Percentiles rank a stretch among this genome's conserved stretches.
phyloP scores from a whole-genome alignment of 495 filamentous ascomycete species.

The Penicillium diatomitis region DNA sequence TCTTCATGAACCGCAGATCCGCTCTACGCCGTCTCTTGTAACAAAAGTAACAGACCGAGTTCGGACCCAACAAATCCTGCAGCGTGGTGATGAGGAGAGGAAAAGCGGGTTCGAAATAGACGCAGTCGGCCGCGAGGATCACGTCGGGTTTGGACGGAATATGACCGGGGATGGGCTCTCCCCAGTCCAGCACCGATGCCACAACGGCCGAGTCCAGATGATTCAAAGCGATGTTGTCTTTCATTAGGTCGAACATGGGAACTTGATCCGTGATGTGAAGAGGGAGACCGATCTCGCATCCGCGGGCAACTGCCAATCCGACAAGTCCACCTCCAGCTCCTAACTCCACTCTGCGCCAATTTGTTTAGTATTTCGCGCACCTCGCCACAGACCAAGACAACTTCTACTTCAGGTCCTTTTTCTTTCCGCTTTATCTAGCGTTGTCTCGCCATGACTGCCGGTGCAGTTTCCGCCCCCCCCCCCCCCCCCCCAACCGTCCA shows the following conservation, averaged over 20 bases:
- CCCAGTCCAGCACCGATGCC: constrained; percentile 68
- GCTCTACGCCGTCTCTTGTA: constrained; percentile 81
- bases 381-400: no score
- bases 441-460: no score
- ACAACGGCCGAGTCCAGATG: constrained; percentile 49
- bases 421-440: no score
- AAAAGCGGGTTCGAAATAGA: constrained; percentile 94
- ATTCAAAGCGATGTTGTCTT: constrained; percentile 76
- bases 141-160: constrained; percentile 52
- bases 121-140: constrained; percentile 89
- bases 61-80: constrained; percentile 45
- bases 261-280: constrained; percentile 78
- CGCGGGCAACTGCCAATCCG: constrained; percentile 40
- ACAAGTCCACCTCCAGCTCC: constrained; percentile 89
- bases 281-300: constrained; percentile 28
- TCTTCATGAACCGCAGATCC: constrained; percentile 63
- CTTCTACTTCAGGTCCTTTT: no score
- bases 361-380: no score
- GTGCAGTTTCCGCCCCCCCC: no score
- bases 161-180: constrained; percentile 25
- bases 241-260: constrained; percentile 75
- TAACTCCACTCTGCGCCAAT: constrained; percentile 63
- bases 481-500: no score
- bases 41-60: constrained; percentile 80
- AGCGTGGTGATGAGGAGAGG: constrained; percentile 78